phyloP scores from a whole-genome alignment of 345 rosid genomes.

The Cochlearia excelsa region DNA sequence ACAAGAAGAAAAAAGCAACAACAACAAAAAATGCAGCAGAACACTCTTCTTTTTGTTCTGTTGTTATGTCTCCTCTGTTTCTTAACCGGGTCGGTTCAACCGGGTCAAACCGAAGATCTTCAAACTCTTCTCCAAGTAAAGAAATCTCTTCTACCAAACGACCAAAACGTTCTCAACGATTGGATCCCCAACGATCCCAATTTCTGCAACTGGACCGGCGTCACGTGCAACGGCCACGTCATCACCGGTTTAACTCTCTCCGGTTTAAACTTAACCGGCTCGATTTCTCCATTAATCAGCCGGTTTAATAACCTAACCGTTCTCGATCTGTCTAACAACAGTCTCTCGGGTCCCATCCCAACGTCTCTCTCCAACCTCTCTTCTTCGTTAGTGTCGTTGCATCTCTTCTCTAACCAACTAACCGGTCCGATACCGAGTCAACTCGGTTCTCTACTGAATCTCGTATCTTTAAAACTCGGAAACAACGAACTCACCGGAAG shows the following conservation, averaged over 20 bases:
- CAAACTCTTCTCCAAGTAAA: slow-evolving; percentile 57
- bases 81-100: background rate
- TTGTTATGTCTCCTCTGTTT: slow-evolving; percentile 14
- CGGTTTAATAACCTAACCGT: slow-evolving; percentile 65
- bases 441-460: slow-evolving; percentile 57
- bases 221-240: slow-evolving; percentile 49
- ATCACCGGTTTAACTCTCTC: slow-evolving; percentile 63
- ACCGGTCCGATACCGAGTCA: slow-evolving; percentile 66
- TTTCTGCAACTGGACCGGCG: slow-evolving; percentile 74
- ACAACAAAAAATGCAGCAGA: slow-evolving; percentile 22
- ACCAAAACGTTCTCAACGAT: slow-evolving; percentile 40
- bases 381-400: slow-evolving; percentile 68
- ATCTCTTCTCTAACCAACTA: slow-evolving; percentile 83
- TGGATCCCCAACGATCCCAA: slow-evolving; percentile 54
- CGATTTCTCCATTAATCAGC: slow-evolving; percentile 61
- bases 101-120: slow-evolving; percentile 35
- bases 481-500: slow-evolving; percentile 74
- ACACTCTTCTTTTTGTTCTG: background rate
- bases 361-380: slow-evolving; percentile 65
- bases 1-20: slow-evolving; percentile 3
- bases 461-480: slow-evolving; percentile 66
- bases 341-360: slow-evolving; percentile 84
- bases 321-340: slow-evolving; percentile 89
- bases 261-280: slow-evolving; percentile 57
- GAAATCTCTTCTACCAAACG: slow-evolving; percentile 41